Percentiles rank a stretch among this genome's conserved stretches.
These are phyloP conservation scores for Aspergillus latus DNA, from an alignment of 2,329 filamentous ascomycete species.

Conservation along the genomic window DNA sequence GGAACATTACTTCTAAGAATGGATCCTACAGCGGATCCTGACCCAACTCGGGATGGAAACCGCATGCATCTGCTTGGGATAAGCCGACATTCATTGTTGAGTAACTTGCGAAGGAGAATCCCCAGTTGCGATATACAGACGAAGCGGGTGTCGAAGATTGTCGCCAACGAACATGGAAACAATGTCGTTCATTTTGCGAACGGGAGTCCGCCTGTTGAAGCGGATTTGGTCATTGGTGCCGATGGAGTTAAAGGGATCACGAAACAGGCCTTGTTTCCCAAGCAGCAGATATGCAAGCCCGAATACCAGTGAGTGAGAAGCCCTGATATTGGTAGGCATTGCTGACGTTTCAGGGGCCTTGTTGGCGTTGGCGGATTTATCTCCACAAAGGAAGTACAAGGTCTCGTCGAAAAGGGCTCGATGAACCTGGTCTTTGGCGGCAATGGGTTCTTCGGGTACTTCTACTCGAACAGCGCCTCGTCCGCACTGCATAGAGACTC, in stretches of 20 bases:
- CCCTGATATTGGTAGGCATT: neutral
- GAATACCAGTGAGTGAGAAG: slow-evolving; percentile 39
- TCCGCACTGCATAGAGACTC: slow-evolving; percentile 26
- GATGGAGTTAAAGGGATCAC: slow-evolving; percentile 43
- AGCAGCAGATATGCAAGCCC: slow-evolving; percentile 37
- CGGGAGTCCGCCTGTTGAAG: slow-evolving; percentile 32
- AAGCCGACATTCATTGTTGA: slow-evolving; percentile 43
- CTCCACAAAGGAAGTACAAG: slow-evolving; percentile 28
- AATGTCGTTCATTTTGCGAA: slow-evolving; percentile 38
- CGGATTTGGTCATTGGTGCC: slow-evolving; percentile 46
- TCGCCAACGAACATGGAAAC: slow-evolving; percentile 24
- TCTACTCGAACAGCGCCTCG: slow-evolving; percentile 31
- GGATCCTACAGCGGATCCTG: slow-evolving; percentile 13
- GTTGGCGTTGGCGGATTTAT: slow-evolving; percentile 51
- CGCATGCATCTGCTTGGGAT: slow-evolving; percentile 35
- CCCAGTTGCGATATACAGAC: slow-evolving; percentile 35
- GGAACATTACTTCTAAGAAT: slow-evolving; percentile 35
- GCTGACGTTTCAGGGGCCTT: slow-evolving; percentile 34
- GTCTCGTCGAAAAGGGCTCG: slow-evolving; percentile 35
- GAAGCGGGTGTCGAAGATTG: slow-evolving; percentile 33
- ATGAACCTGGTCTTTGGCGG: slow-evolving; percentile 49
- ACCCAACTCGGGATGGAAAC: slow-evolving; percentile 1
- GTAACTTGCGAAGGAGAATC: slow-evolving; percentile 36
- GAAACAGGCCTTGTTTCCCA: slow-evolving; percentile 39
- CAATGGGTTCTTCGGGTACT: slow-evolving; percentile 55